phyloP scores from a whole-genome alignment of 345 rosid genomes.

The Mercurialis annua region DNA sequence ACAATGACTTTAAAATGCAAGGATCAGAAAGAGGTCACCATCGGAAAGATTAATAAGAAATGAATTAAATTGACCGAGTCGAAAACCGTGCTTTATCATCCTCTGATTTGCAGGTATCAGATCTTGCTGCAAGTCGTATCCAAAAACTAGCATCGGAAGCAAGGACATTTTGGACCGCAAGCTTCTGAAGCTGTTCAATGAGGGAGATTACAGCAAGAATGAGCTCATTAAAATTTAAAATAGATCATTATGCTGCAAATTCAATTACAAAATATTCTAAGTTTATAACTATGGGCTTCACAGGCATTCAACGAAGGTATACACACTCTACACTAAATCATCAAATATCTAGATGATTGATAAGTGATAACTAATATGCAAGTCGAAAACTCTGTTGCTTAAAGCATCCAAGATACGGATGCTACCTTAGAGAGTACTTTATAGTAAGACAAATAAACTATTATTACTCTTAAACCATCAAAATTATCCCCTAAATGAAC shows the following conservation, averaged over 20 bases:
- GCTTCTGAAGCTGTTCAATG: conserved; percentile 66
- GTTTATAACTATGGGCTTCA: background rate
- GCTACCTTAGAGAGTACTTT: too few relatives aligned
- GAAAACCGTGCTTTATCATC: conserved; percentile 78
- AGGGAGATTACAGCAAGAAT: conserved; percentile 11
- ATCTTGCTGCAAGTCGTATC: conserved; percentile 86
- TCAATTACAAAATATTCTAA: too few relatives aligned
- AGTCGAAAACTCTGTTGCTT: background rate
- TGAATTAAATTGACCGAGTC: conserved; percentile 32
- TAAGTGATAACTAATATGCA: too few relatives aligned
- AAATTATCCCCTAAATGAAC: too few relatives aligned
- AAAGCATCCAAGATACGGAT: background rate
- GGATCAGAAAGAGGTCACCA: conserved; percentile 12
- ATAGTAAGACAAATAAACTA: too few relatives aligned
- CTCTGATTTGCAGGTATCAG: conserved; percentile 78
- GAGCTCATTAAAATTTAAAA: conserved; percentile 8
- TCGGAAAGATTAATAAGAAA: conserved; percentile 17
- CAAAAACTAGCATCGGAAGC: conserved; percentile 82
- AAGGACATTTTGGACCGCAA: conserved; percentile 77
- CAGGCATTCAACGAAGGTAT: conserved; percentile 1
- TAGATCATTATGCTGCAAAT: too few relatives aligned
- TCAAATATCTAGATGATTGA: too few relatives aligned
- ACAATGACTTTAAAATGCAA: conserved; percentile 14
- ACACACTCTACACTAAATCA: too few relatives aligned
- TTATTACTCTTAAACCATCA: too few relatives aligned